These are phyloP conservation scores for Ceriops zippeliana DNA, from an alignment of 345 rosid genomes.

Conservation along the genomic window DNA sequence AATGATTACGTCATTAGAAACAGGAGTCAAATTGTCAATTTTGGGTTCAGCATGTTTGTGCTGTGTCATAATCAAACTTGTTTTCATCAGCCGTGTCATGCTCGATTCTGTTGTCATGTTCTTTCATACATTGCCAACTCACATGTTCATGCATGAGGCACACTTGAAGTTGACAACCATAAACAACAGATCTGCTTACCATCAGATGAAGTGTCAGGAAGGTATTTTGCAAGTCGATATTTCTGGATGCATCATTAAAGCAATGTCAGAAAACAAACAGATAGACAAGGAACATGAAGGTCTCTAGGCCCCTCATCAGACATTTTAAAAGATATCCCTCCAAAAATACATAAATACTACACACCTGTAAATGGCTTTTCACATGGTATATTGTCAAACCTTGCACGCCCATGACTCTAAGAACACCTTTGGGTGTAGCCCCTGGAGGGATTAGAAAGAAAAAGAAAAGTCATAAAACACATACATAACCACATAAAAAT, in stretches of 20 bases:
- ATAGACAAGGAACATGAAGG: conserved; percentile 6
- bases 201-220: conserved; percentile 92
- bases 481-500: not conserved
- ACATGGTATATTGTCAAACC: conserved; percentile 97
- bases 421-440: conserved; percentile 98
- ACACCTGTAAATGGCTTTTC: conserved; percentile 96
- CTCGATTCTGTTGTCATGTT: no score
- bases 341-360: not conserved
- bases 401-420: conserved; percentile 97
- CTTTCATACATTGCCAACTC: not conserved
- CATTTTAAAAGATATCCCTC: not conserved
- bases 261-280: conserved; percentile 3
- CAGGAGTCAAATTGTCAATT: no score
- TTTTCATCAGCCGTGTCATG: no score
- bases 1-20: no score
- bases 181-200: conserved; percentile 43
- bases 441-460: conserved; percentile 38
- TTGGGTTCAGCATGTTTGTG: no score
- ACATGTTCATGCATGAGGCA: not conserved
- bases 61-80: no score
- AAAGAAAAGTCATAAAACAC: conserved; percentile 2
- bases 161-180: conserved; percentile 4
- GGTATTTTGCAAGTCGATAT: conserved; percentile 89
- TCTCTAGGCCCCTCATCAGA: not conserved
- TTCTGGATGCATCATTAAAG: conserved; percentile 54